These are phyloP conservation scores for Fusarium neocosmosporiellum DNA, from an alignment of 2,329 filamentous ascomycete species.

Conservation along the genomic window DNA sequence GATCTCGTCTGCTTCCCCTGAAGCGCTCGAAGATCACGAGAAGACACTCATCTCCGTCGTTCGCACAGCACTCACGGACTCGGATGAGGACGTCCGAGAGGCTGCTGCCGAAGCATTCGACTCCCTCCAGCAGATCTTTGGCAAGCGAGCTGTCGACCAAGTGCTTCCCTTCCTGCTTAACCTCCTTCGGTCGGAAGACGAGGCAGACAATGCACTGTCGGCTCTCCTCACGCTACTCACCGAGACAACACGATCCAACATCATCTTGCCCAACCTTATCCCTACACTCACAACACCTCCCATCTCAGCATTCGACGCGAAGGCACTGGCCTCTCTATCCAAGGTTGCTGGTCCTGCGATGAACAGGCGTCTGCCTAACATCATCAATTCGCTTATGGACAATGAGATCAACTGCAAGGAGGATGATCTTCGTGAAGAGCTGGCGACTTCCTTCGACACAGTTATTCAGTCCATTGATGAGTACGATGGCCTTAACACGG, in stretches of 20 bases:
- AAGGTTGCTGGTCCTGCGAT: constrained; percentile 91
- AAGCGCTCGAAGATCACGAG: constrained; percentile 93
- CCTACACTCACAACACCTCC: constrained; percentile 91
- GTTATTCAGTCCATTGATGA: constrained; percentile 95
- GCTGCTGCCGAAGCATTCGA: constrained; percentile 98
- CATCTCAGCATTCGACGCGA: constrained; percentile 94
- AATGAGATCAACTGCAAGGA: constrained; percentile 85
- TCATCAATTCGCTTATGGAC: constrained; percentile 94
- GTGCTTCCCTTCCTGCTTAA: constrained; percentile 92
- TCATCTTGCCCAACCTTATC: constrained; percentile 95
- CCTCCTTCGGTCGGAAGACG: constrained; percentile 84
- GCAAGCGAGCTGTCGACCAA: constrained; percentile 94
- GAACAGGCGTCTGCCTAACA: constrained; percentile 88
- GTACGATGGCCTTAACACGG: constrained; percentile 92
- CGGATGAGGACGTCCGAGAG: constrained; percentile 89
- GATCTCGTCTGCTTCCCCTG: constrained; percentile 87
- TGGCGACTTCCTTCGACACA: constrained; percentile 85
- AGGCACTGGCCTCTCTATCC: constrained; percentile 90
- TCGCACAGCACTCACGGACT: constrained; percentile 90
- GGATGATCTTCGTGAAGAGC: constrained; percentile 76
- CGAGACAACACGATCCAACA: constrained; percentile 92
- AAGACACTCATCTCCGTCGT: constrained; percentile 95
- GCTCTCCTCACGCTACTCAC: constrained; percentile 94
- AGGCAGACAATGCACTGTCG: constrained; percentile 91
- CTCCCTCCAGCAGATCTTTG: constrained; percentile 90